Base-by-base conservation (phyloP, 257 asterid genomes). In the Jacaranda mimosifolia region DNA sequence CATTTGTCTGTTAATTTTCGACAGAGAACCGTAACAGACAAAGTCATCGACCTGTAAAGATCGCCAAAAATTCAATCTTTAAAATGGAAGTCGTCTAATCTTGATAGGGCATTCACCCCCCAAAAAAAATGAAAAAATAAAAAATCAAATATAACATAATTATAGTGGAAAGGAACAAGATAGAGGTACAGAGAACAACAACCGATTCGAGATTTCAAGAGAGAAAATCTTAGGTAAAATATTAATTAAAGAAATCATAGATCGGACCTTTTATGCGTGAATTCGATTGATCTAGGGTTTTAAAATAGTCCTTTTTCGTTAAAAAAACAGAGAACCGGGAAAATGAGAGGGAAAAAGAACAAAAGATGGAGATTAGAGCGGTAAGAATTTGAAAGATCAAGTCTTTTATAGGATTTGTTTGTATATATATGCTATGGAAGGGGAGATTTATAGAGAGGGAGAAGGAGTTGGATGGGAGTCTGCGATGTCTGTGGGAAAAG, bases 221-320 rank as follows among this genome's bases (percentile, higher is more conserved):
- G 9, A 58, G 39, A n/a, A n/a, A n/a, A n/a, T n/a, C n/a, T n/a
- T n/a, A n/a, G n/a, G n/a, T n/a, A n/a, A n/a, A n/a, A n/a, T n/a
- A n/a, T 13, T 9, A 46, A 73, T 36, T 9, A 56, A 46, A 52
- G 32, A 46, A 77, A 59, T 45, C 39, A 36, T 49, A 73, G 83
- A 82, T 80, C 83, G 76, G 83, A 77, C 83, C 85, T 82, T 66
- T 45, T 9, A 6, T n/a, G 72, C 8, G 72, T 35, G 66, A 71
- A n/a, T n/a, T 38, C 21, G 73, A 75, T 73, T 56, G 82, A 77
- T 77, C 85, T 87, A 87, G 86, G 89, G 88, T 85, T 80, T 75
- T 46, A 42, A 40, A 49, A 42, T 6, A 1, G 76, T 65, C 52
- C 51, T 48, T 43, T 42, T 46, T 8, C 18, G 72, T 62, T 48